phyloP scores from a whole-genome alignment of 2,329 filamentous ascomycete species.

The Paracoccidioides lutzii region DNA sequence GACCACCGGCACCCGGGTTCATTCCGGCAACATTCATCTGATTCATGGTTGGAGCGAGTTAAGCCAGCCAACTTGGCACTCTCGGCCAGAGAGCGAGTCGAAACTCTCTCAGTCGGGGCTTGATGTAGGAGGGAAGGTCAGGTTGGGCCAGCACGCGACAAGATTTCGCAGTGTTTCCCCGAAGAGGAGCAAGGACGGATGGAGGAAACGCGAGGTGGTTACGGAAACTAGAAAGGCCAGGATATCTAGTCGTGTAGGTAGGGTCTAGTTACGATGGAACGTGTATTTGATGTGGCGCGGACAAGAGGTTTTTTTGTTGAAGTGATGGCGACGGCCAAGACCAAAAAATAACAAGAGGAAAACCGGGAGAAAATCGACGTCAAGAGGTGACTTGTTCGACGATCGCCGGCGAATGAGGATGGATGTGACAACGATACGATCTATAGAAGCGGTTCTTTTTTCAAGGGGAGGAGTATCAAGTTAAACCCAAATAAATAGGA shows the following conservation, averaged over 20 bases:
- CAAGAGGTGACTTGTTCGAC: not conserved
- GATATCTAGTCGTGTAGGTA: no score
- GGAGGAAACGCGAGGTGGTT: no score
- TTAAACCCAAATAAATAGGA: not conserved
- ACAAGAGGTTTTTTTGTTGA: not conserved
- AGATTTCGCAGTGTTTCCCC: not conserved
- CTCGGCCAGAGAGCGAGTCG: conserved; percentile 13
- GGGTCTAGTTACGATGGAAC: no score
- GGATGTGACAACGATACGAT: conserved; percentile 1
- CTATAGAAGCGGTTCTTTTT: not conserved
- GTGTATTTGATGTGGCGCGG: no score
- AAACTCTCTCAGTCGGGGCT: not conserved
- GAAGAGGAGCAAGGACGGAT: no score
- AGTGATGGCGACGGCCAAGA: not conserved
- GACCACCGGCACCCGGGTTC: conserved; percentile 42
- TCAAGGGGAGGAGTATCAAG: not conserved
- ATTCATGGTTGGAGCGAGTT: conserved; percentile 36
- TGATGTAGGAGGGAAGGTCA: not conserved
- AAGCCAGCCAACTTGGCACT: conserved; percentile 22
- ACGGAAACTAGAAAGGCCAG: no score
- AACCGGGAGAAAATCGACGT: not conserved
- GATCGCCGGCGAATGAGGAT: not conserved
- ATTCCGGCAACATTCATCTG: conserved; percentile 43
- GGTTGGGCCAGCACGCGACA: not conserved
- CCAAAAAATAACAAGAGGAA: not conserved